Evolutionary conservation across 192 early-diverging fungal genomes (phyloP), one percentile per base, ranked within the genome.

Genomic region (Backusella morwellensis): DNA sequence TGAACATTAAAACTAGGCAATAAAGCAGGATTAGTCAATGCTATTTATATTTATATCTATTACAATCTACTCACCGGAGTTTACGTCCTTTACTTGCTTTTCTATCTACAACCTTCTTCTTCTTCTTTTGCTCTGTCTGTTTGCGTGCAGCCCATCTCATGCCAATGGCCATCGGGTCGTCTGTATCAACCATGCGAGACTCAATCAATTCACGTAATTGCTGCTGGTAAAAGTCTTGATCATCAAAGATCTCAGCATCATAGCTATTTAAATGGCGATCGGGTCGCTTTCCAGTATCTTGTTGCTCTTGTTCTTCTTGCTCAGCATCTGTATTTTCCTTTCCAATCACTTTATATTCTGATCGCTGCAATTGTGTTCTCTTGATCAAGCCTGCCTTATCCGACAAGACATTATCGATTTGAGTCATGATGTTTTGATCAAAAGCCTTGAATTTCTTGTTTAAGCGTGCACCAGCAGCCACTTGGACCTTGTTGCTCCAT

Each of bases 381-480:
- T 96, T 96, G 44, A 97, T 68, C 15, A 98, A 78, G 36, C 95
- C 86, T 34, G 94, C 92, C 69, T 86, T 87, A 67, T 95, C 93
- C 1, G 82, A 79, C 77, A 97, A 80, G 0, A 93, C 26, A 34
- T 73, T 77, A 29, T 77, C 71, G 12, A 79, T 72, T 69, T 83
- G 78, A 21, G 75, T 77, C 76, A 80, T 73, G 50, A 81, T 76
- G 34, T 75, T 82, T 82, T 95, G 93, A 85, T 99, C 95, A 78
- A 99, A 92, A 0, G 95, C 95, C 80, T 97, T 98, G 88, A 99
- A 97, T 79, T 97, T 97, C 76, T 97, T 99, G 79, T 90, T 86
- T 42, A 92, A 82, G 0, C 91, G 85, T 11, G 92, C 85, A 35
- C 89, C 91, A 6, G 90, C 88, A 4, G 94, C 87, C 12, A 91